These are phyloP conservation scores for Trypanosoma congolense DNA, from an alignment of 208 protist species.

Conservation along the genomic window DNA sequence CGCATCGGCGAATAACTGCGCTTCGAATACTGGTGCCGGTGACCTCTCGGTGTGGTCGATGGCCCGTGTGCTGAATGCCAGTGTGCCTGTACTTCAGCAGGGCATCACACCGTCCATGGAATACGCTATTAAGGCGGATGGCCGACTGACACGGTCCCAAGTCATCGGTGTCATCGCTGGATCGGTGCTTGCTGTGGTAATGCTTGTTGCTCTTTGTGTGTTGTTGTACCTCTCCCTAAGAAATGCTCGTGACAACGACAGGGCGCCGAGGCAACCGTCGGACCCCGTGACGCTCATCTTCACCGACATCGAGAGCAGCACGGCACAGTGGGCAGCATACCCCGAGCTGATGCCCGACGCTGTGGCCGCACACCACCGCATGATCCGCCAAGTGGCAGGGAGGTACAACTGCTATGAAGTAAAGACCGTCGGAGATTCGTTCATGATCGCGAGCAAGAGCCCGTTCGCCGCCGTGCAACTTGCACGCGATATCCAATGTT, in stretches of 20 bases:
- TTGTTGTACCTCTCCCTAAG: slow-evolving; percentile 7
- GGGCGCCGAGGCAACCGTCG: slow-evolving; percentile 31
- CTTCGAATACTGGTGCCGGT: slow-evolving; percentile 37
- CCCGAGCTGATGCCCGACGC: slow-evolving; percentile 54
- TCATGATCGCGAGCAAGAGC: slow-evolving; percentile 71
- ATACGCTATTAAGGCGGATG: slow-evolving; percentile 21
- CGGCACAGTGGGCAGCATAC: slow-evolving; percentile 55
- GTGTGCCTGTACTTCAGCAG: slow-evolving; percentile 19
- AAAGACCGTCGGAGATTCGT: slow-evolving; percentile 78
- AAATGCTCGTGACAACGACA: slow-evolving; percentile 12
- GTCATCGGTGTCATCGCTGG: slow-evolving; percentile 27
- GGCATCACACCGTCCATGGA: background rate
- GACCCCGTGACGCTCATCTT: slow-evolving; percentile 57
- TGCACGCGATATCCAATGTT: slow-evolving; percentile 37
- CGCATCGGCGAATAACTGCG: slow-evolving; percentile 4
- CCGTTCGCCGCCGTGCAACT: slow-evolving; percentile 31
- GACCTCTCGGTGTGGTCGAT: slow-evolving; percentile 22
- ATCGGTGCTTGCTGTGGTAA: background rate
- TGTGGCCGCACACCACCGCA: slow-evolving; percentile 48
- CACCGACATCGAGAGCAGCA: slow-evolving; percentile 76
- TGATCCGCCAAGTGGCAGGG: slow-evolving; percentile 45
- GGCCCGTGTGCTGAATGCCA: background rate
- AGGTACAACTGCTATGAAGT: slow-evolving; percentile 74
- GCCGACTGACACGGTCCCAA: slow-evolving; percentile 11
- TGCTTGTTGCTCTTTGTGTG: slow-evolving; percentile 4